These are phyloP conservation scores for Metschnikowia reukaufii DNA, from an alignment of 805 yeast genomes.

Conservation along the genomic window DNA sequence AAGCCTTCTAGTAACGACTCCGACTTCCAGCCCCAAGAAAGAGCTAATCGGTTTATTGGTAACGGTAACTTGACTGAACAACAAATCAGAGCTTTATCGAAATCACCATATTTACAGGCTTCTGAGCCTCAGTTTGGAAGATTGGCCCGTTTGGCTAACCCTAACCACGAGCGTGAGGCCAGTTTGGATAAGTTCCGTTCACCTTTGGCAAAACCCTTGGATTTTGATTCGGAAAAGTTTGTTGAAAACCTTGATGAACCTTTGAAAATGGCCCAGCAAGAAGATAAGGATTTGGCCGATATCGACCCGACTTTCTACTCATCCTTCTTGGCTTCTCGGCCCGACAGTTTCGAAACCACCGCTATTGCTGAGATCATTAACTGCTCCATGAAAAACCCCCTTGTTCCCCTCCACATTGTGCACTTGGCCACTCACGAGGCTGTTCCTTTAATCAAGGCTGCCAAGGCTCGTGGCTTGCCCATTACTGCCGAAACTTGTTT, in stretches of 20 bases:
- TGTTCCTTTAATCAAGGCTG: constrained; percentile 66
- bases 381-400: constrained; percentile 57
- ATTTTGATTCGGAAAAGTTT: constrained; percentile 17
- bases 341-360: constrained; percentile 82
- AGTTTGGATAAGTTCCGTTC: constrained; percentile 21
- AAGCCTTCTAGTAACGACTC: constrained; percentile 24
- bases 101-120: constrained; percentile 55
- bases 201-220: constrained; percentile 24
- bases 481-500: constrained; percentile 91
- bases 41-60: constrained; percentile 24
- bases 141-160: constrained; percentile 42
- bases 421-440: constrained; percentile 88
- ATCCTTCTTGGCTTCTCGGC: constrained; percentile 79
- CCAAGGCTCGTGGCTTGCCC: constrained; percentile 58
- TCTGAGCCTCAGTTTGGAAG: constrained; percentile 59
- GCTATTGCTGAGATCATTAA: constrained; percentile 74
- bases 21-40: constrained; percentile 34
- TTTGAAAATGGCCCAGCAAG: constrained; percentile 42
- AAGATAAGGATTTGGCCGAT: constrained; percentile 39
- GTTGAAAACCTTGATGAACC: constrained; percentile 30
- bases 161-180: constrained; percentile 19
- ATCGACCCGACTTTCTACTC: constrained; percentile 65
- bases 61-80: constrained; percentile 41
- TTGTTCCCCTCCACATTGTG: constrained; percentile 79
- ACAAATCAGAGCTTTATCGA: constrained; percentile 55